Evolutionary conservation across 345 rosid genomes (phyloP).

Genomic region (Noccaea bulbosa): DNA sequence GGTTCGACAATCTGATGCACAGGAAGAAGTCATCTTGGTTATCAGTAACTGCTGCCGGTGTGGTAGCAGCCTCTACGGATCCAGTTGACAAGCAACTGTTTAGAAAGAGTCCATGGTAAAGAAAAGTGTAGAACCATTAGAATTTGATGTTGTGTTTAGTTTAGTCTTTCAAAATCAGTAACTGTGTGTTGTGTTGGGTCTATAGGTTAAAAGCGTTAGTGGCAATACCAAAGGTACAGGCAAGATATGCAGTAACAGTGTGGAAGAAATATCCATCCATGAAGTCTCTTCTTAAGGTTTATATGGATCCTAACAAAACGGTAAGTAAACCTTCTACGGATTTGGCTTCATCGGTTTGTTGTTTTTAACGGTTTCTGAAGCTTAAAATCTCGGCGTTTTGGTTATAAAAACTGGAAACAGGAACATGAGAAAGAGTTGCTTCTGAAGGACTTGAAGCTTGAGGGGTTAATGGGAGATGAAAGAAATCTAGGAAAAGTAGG

Average conservation of each 20-base stretch:
- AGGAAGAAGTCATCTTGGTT: constrained; percentile 76
- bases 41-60: constrained; percentile 76
- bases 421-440: constrained; percentile 84
- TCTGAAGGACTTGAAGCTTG: constrained; percentile 72
- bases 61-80: constrained; percentile 59
- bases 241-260: constrained; percentile 82
- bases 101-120: constrained; percentile 55
- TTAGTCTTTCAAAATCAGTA: not conserved
- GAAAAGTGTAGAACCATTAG: not conserved
- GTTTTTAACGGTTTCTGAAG: not conserved
- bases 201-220: constrained; percentile 50
- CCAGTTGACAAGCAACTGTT: constrained; percentile 62
- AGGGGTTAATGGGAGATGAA: constrained; percentile 69
- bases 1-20: constrained; percentile 32
- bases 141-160: not conserved
- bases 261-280: constrained; percentile 86
- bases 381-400: not conserved
- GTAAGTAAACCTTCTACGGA: constrained; percentile 47
- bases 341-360: not conserved
- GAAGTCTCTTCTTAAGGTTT: constrained; percentile 84
- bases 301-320: constrained; percentile 78
- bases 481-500: constrained; percentile 75
- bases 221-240: constrained; percentile 94
- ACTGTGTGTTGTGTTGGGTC: not conserved
- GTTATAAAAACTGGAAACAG: constrained; percentile 43